Evolutionary conservation across 1,139 yeast genomes (phyloP), one percentile per base, ranked within the genome.

Genomic region (Yamadazyma buinensis): DNA sequence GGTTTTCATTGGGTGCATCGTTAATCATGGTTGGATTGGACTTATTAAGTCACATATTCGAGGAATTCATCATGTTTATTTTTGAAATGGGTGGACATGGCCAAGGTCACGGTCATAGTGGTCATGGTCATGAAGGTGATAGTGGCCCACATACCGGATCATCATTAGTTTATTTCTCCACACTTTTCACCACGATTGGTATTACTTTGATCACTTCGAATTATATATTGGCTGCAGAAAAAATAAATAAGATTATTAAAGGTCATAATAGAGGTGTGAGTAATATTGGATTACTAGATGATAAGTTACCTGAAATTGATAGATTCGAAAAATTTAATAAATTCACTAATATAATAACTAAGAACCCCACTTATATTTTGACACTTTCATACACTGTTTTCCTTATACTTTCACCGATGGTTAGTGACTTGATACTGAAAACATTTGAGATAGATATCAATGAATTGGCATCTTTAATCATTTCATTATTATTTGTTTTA

Each of bases 21-120:
- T 70, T 92, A 41, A 69, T 90, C 15, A 92, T 90, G 75, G 95
- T 90, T 45, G 97, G 97, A 0, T 77, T 87, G 39, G 97, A 92
- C 55, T 67, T 92, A 37, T 64, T 86, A 34, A 84, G 95, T 36
- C 98, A 92, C 56, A 72, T 86, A 11, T 51, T 85, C 15, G 97
- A 92, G 55, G 95, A 85, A 45, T 55, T 77, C 30, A 75, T 84
- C 28, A 75, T 75, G 20, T 60, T 58, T 18, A 61, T 68, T 43
- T 80, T 65, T 5, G 61, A 60, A 3, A 78, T 62, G 23, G 55
- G 54, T n/a, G 55, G 49, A 9, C 54, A 52, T 20, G 53, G 52
- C 35, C 54, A 57, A 37, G 63, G 58, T 34, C 72, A 78, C 5
- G 80, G 76, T 40, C 84, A 77, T 47, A 69, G 75, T 2, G 84